Evolutionary conservation across 768 basidiomycete species (phyloP).

Genomic region (Leccinum subtestaceum): DNA sequence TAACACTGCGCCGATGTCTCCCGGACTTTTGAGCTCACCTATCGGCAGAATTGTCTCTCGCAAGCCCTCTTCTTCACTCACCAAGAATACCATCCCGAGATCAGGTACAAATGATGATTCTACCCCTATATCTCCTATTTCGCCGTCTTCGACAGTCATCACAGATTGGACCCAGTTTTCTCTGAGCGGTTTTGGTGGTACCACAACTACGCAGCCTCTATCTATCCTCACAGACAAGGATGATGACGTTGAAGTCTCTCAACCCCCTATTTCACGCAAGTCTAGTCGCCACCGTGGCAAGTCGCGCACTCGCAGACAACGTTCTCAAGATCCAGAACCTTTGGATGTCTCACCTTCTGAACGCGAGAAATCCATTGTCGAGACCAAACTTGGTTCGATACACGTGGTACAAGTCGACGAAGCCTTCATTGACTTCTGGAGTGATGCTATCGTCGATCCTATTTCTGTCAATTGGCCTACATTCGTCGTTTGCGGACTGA

Average conservation of each 20-base stretch:
- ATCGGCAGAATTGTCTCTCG: slow-evolving; percentile 30
- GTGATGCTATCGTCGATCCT: slow-evolving; percentile 68
- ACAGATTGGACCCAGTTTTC: slow-evolving; percentile 72
- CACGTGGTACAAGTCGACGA: slow-evolving; percentile 64
- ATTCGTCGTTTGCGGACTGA: slow-evolving; percentile 71
- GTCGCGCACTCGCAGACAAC: slow-evolving; percentile 26
- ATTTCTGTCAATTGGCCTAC: slow-evolving; percentile 63
- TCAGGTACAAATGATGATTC: slow-evolving; percentile 21
- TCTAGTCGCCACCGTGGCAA: slow-evolving; percentile 33
- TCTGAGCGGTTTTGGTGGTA: slow-evolving; percentile 54
- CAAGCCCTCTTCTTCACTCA: slow-evolving; percentile 34
- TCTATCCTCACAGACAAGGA: slow-evolving; percentile 60
- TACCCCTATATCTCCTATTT: slow-evolving; percentile 27
- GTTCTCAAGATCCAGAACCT: slow-evolving; percentile 20
- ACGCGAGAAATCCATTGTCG: slow-evolving; percentile 18
- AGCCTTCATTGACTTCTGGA: slow-evolving; percentile 83
- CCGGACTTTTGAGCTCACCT: slow-evolving; percentile 34
- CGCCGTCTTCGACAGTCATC: slow-evolving; percentile 28
- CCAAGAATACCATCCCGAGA: slow-evolving; percentile 7
- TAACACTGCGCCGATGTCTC: slow-evolving; percentile 27
- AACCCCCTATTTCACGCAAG: slow-evolving; percentile 35
- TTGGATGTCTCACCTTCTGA: slow-evolving; percentile 12
- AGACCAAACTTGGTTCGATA: slow-evolving; percentile 40
- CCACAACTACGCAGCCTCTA: slow-evolving; percentile 38
- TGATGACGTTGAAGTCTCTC: slow-evolving; percentile 60